phyloP scores from a whole-genome alignment of 2,329 filamentous ascomycete genomes.

The Rasamsonia emersonii region DNA sequence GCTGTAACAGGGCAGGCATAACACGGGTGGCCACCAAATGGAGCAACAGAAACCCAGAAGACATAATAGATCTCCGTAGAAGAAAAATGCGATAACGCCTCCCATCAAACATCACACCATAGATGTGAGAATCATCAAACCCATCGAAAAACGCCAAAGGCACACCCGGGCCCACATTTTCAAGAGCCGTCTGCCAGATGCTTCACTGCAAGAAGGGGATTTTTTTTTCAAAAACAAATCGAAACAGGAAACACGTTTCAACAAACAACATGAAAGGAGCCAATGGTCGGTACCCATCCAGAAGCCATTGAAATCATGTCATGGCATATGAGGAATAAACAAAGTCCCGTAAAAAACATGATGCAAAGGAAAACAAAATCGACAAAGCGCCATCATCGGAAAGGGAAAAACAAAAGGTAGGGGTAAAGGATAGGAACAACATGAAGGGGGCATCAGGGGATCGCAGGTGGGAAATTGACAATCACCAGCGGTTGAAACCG shows the following conservation, averaged over 20 bases:
- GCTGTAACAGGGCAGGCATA: constrained; percentile 30
- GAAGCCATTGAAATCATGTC: constrained; percentile 21
- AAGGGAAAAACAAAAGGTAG: constrained; percentile 16
- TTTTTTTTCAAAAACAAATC: constrained; percentile 17
- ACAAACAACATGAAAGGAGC: too few species aligned
- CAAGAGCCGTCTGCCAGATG: constrained; percentile 27
- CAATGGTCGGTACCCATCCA: constrained; percentile 18
- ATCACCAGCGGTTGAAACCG: constrained; percentile 60
- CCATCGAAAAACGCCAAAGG: constrained; percentile 28
- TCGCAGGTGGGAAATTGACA: too few species aligned
- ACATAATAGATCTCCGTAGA: constrained; percentile 24
- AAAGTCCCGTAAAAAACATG: constrained; percentile 11
- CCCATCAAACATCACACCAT: constrained; percentile 15
- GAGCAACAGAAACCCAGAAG: constrained; percentile 17
- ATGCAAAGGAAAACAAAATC: constrained; percentile 14
- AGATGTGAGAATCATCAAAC: constrained; percentile 14
- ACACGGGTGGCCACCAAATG: constrained; percentile 24
- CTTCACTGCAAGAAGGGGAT: constrained; percentile 20
- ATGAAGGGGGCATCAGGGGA: constrained; percentile 12
- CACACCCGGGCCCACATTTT: constrained; percentile 24
- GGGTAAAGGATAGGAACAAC: constrained; percentile 14
- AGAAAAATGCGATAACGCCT: constrained; percentile 25
- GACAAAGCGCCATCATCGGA: constrained; percentile 11
- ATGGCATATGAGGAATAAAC: constrained; percentile 18
- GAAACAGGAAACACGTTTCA: constrained; percentile 13